phyloP scores from a whole-genome alignment of 176 grass and related monocot species.

The Oryza rufipogon region DNA sequence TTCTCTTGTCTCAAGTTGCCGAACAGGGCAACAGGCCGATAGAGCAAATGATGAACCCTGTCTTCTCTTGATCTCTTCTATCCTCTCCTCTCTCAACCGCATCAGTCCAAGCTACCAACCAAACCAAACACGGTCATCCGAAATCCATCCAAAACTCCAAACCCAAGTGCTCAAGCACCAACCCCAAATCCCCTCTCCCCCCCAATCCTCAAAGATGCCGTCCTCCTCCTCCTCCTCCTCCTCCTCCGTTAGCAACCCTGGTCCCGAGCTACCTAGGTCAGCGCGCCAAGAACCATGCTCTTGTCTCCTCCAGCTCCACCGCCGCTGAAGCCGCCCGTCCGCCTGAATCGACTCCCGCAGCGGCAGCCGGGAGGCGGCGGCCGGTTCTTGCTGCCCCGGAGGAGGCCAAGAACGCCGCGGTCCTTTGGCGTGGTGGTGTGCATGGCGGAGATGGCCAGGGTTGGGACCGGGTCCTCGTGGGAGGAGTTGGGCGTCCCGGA shows the following conservation, averaged over 20 bases:
- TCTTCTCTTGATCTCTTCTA: too few species aligned
- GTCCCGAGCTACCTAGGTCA: neutral
- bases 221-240: neutral
- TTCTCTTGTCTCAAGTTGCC: too few species aligned
- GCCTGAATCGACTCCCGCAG: neutral
- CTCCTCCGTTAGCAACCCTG: neutral
- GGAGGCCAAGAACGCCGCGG: constrained; percentile 8
- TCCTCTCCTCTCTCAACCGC: too few species aligned
- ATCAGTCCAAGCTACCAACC: too few species aligned
- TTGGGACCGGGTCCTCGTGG: constrained; percentile 19
- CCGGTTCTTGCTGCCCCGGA: constrained; percentile 29
- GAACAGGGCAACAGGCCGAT: too few species aligned
- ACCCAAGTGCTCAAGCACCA: neutral
- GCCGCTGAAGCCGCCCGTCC: neutral
- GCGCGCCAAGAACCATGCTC: constrained; percentile 38
- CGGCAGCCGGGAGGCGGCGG: neutral
- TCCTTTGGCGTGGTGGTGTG: constrained; percentile 1
- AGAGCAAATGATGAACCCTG: too few species aligned
- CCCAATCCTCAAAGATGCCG: neutral
- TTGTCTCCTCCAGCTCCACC: constrained; percentile 5
- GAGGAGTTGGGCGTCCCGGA: constrained; percentile 18
- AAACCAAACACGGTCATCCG: neutral
- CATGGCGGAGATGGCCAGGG: constrained; percentile 47
- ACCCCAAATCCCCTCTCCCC: neutral
- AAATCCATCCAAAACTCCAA: constrained; percentile 37